Conservation (phyloP, 176 grass and related monocot genomes). For the Zea luxurians region DNA sequence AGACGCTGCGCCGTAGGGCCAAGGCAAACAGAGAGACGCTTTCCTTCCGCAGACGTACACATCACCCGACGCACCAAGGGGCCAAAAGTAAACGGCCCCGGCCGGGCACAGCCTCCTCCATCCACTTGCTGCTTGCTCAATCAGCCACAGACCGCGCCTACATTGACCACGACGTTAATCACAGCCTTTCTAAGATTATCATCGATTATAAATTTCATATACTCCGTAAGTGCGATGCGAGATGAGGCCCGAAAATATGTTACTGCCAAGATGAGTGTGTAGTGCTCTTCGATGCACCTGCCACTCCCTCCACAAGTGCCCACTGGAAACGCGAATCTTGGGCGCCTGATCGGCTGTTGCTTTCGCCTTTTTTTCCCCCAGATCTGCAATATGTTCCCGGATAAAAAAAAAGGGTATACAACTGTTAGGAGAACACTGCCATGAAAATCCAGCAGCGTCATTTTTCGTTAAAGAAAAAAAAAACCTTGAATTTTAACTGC, state of each 20-base stretch:
- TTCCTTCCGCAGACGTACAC: slow-evolving; percentile 9
- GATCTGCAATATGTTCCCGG: not conserved
- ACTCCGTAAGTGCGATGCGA: not conserved
- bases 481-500: not conserved
- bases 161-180: slow-evolving; percentile 36
- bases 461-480: not conserved
- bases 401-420: slow-evolving; percentile 19
- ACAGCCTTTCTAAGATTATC: slow-evolving; percentile 24
- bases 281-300: slow-evolving; percentile 52
- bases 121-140: slow-evolving; percentile 50
- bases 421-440: not conserved
- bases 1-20: slow-evolving; percentile 35
- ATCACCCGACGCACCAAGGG: slow-evolving; percentile 34
- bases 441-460: not conserved
- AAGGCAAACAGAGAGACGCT: slow-evolving; percentile 32
- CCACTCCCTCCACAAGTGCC: slow-evolving; percentile 43
- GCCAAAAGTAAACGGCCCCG: slow-evolving; percentile 48
- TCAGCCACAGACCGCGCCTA: slow-evolving; percentile 17
- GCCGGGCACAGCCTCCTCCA: slow-evolving; percentile 19
- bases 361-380: slow-evolving; percentile 28
- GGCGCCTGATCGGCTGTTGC: slow-evolving; percentile 33
- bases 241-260: slow-evolving; percentile 20
- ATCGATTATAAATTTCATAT: not conserved
- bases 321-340: slow-evolving; percentile 42
- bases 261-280: slow-evolving; percentile 34